Conservation (phyloP, 2,329 filamentous ascomycete genomes). For the Ciborinia camelliae region DNA sequence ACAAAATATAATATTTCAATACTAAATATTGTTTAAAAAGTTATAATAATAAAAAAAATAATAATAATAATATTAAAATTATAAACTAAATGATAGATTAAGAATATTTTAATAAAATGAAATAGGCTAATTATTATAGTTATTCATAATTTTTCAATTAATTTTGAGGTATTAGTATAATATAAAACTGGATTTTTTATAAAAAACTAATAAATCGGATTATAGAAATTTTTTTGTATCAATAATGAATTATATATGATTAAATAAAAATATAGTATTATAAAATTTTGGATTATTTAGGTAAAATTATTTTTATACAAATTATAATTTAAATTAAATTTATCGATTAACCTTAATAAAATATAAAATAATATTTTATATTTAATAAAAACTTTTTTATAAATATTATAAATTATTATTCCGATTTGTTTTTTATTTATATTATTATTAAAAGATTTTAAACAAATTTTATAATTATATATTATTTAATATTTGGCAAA, state of each 20-base stretch:
- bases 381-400: no score
- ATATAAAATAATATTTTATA: no score
- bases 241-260: no score
- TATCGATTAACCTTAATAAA: no score
- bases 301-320: no score
- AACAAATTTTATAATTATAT: not conserved
- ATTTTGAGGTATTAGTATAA: not conserved
- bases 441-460: not conserved
- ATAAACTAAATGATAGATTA: not conserved
- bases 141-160: not conserved
- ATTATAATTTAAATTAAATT: no score
- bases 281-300: no score
- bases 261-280: no score
- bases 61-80: not conserved
- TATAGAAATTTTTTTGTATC: not conserved
- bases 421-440: no score
- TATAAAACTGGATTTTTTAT: no score
- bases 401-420: not conserved
- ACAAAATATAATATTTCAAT: not conserved
- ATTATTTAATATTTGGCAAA: not conserved
- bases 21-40: not conserved
- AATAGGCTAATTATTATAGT: not conserved
- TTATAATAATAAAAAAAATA: not conserved
- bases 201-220: not conserved
- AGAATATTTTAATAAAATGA: not conserved